Evolutionary conservation across 306 rosid genomes (phyloP), one percentile per base, ranked within the genome.

Genomic region (Cucumis hystrix): DNA sequence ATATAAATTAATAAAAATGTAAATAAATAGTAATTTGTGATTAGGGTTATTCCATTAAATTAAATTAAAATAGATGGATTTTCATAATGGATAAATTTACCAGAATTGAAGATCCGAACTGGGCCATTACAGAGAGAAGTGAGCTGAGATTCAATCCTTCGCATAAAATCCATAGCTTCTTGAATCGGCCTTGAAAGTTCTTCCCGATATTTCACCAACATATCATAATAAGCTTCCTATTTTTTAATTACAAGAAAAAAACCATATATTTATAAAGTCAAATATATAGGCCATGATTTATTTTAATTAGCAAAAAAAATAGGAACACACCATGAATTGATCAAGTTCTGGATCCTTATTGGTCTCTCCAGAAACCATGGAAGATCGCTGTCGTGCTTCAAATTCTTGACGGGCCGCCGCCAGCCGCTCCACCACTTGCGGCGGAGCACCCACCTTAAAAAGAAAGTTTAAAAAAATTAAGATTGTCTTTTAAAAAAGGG

Each of bases 131-230:
- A 81, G 25, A 95, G 93, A 85, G 87, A 74, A 73, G 87, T 90
- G 23, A 95, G 92, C 83, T 95, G 97, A 83, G 92, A 81, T 86
- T 95, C 97, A 13, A 91, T 87, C 70, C 91, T 84, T 25, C 88
- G 59, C 96, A 95, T 89, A 96, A 95, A 95, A 79, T 95, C 97
- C 99, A 91, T 92, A 1, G 99, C 99, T 69, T 92, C 99, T 87
- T 89, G 93, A 57, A 95, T 83, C 33, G 99, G 99, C 93, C 97
- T 92, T 30, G 93, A 83, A 55, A 95, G 86, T 81, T 92, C 97
- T 74, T 90, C 99, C 25, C 93, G 87, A 78, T 92, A 95, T 84
- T 95, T 95, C 85, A 95, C 99, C 49, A 95, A 88, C 93, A 92
- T 87, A 79, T 95, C 97, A 79, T 87, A 95, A 74, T 92, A 95